These are phyloP conservation scores for Cladosporium phlei DNA, from an alignment of 2,329 filamentous ascomycete genomes.

Conservation along the genomic window DNA sequence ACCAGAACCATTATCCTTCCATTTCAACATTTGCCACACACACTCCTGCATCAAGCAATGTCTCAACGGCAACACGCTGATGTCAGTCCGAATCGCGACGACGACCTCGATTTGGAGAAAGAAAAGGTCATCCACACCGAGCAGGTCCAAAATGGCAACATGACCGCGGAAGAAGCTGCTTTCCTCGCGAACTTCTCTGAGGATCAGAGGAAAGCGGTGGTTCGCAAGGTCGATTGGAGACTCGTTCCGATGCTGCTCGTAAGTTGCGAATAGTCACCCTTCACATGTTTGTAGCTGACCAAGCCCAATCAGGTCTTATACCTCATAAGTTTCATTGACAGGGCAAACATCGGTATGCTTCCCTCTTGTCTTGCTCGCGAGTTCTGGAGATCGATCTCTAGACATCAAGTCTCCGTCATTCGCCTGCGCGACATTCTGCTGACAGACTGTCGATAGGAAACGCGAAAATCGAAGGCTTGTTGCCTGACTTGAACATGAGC, in stretches of 20 bases:
- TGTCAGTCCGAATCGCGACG: not conserved
- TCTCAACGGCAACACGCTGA: not conserved
- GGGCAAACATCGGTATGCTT: constrained; percentile 20
- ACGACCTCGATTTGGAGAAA: constrained; percentile 8
- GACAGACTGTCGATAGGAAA: constrained; percentile 31
- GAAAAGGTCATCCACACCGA: not conserved
- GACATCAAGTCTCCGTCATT: too few relatives aligned
- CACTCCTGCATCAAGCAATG: not conserved
- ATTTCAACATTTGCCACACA: too few relatives aligned
- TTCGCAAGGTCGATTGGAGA: constrained; percentile 48
- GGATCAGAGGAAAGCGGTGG: constrained; percentile 17
- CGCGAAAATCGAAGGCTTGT: constrained; percentile 28
- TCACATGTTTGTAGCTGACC: too few relatives aligned
- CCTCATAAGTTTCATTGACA: constrained; percentile 31
- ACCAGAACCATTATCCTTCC: too few relatives aligned
- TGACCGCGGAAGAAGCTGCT: constrained; percentile 23
- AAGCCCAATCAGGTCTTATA: too few relatives aligned
- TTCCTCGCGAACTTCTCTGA: constrained; percentile 26
- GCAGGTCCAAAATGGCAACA: constrained; percentile 1
- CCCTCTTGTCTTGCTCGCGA: not conserved
- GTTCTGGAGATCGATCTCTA: too few relatives aligned
- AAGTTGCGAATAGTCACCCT: too few relatives aligned
- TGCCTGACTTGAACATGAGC: constrained; percentile 15
- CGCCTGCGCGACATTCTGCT: not conserved
- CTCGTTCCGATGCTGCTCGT: constrained; percentile 37